Conservation (phyloP, 208 protist species). For the Acanthamoeba rhysodes region DNA sequence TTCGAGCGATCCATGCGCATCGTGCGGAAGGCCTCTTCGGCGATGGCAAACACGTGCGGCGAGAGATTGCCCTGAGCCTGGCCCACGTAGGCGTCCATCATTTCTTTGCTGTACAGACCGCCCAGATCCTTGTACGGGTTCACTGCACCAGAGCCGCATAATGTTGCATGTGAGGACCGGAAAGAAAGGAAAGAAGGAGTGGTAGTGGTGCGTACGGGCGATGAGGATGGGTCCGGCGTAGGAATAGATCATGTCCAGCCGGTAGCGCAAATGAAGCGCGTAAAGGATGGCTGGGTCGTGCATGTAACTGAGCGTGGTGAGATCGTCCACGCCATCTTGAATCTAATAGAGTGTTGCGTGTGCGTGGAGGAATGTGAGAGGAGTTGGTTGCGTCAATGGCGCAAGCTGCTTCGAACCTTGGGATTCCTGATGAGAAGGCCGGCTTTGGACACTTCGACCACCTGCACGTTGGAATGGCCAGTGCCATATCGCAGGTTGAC, state of each 20-base stretch:
- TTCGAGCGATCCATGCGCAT: slow-evolving; percentile 73
- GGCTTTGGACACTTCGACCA: neutral
- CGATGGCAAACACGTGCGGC: slow-evolving; percentile 86
- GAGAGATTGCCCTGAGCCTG: slow-evolving; percentile 77
- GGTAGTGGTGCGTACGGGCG: neutral
- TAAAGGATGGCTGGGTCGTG: slow-evolving; percentile 90
- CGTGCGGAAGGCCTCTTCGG: slow-evolving; percentile 73
- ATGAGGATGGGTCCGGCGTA: slow-evolving; percentile 68
- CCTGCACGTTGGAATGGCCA: neutral
- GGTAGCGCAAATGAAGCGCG: slow-evolving; percentile 71
- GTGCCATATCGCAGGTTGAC: neutral
- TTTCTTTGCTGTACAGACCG: slow-evolving; percentile 59
- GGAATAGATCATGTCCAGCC: slow-evolving; percentile 73
- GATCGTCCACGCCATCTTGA: slow-evolving; percentile 87
- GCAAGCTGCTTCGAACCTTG: neutral
- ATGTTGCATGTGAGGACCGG: too few relatives aligned
- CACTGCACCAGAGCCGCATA: slow-evolving; percentile 81
- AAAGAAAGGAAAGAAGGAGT: too few relatives aligned
- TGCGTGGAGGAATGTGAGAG: slow-evolving; percentile 77
- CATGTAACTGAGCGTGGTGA: slow-evolving; percentile 87
- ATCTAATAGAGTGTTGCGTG: slow-evolving; percentile 60
- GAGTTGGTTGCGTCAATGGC: neutral
- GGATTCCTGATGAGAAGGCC: slow-evolving; percentile 11
- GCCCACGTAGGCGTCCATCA: slow-evolving; percentile 66
- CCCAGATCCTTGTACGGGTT: slow-evolving; percentile 93